These are phyloP conservation scores for Porcisia hertigi DNA, from an alignment of 208 protist genomes.

Conservation along the genomic window DNA sequence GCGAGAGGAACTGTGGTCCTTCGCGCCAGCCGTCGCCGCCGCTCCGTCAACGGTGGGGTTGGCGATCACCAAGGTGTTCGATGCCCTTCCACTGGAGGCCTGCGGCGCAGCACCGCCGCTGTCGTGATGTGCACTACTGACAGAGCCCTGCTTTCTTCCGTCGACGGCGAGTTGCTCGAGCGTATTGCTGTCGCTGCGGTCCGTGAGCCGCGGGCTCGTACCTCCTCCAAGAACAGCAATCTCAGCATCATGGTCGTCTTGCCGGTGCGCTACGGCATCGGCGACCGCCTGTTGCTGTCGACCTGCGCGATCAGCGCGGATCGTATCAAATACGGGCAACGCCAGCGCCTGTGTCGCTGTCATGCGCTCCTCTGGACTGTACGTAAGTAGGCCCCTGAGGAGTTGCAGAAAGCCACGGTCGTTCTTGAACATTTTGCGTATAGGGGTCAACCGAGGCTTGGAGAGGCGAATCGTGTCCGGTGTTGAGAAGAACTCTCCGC, in stretches of 20 bases:
- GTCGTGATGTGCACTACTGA: not conserved
- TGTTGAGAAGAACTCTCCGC: slow-evolving; percentile 45
- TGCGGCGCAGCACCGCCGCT: not conserved
- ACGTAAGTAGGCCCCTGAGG: slow-evolving; percentile 58
- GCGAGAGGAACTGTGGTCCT: not conserved
- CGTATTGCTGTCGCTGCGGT: slow-evolving; percentile 11
- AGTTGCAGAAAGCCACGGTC: slow-evolving; percentile 68
- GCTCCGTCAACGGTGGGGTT: not conserved
- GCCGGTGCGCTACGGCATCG: slow-evolving; percentile 7
- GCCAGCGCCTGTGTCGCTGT: slow-evolving; percentile 64
- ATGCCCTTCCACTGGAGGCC: not conserved
- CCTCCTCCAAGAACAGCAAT: not conserved
- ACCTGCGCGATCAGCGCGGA: slow-evolving; percentile 3
- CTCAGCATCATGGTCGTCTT: not conserved
- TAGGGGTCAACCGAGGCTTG: slow-evolving; percentile 37
- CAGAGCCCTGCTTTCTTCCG: not conserved
- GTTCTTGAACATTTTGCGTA: slow-evolving; percentile 51
- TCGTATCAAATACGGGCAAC: slow-evolving; percentile 60
- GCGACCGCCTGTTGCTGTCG: slow-evolving; percentile 7
- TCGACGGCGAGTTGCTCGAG: not conserved
- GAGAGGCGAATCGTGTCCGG: slow-evolving; percentile 42
- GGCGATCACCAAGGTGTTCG: not conserved
- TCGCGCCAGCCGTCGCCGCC: not conserved
- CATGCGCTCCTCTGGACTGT: slow-evolving; percentile 73
- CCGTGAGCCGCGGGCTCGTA: slow-evolving; percentile 2